Conservation (phyloP, 2,329 filamentous ascomycete genomes). For the Teratosphaeria viscida region DNA sequence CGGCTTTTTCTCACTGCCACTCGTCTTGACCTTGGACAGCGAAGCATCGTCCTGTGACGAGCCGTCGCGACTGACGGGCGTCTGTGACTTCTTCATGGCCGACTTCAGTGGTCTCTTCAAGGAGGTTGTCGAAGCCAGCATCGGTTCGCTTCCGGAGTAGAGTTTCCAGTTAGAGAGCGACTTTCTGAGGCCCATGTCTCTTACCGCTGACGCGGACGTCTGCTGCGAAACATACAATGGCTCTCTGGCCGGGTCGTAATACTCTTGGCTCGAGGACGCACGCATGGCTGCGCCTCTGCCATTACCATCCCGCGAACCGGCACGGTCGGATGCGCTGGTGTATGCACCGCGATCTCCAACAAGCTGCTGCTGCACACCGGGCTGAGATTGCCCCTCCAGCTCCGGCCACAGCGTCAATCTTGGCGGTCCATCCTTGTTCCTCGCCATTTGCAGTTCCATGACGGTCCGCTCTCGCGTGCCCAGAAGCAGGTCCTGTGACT, state of each 20-base stretch:
- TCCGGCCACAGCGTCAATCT: slow-evolving; percentile 5
- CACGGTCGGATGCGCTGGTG: neutral
- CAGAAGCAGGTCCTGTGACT: neutral
- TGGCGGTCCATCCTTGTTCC: neutral
- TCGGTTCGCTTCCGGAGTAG: slow-evolving; percentile 9
- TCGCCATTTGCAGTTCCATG: neutral
- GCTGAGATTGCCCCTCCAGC: slow-evolving; percentile 1
- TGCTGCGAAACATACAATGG: slow-evolving; percentile 35
- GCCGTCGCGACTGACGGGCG: neutral
- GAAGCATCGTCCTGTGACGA: slow-evolving; percentile 7
- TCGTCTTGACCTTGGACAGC: neutral
- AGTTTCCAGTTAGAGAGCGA: slow-evolving; percentile 19
- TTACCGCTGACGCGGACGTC: slow-evolving; percentile 33
- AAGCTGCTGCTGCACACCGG: neutral
- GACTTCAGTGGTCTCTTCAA: slow-evolving; percentile 5
- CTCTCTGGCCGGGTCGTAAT: slow-evolving; percentile 32
- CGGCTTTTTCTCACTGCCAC: slow-evolving; percentile 14
- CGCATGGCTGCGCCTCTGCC: neutral
- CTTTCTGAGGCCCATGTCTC: slow-evolving; percentile 33
- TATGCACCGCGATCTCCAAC: neutral
- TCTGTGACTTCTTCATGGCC: slow-evolving; percentile 6
- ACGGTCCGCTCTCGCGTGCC: neutral
- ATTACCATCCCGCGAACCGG: neutral
- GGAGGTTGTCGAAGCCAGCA: neutral
- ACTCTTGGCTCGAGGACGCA: slow-evolving; percentile 23